Evolutionary conservation across 1,284 basidiomycete genomes (phyloP), one percentile per base, ranked within the genome.

Genomic region (Kalmanozyma brasiliensis): DNA sequence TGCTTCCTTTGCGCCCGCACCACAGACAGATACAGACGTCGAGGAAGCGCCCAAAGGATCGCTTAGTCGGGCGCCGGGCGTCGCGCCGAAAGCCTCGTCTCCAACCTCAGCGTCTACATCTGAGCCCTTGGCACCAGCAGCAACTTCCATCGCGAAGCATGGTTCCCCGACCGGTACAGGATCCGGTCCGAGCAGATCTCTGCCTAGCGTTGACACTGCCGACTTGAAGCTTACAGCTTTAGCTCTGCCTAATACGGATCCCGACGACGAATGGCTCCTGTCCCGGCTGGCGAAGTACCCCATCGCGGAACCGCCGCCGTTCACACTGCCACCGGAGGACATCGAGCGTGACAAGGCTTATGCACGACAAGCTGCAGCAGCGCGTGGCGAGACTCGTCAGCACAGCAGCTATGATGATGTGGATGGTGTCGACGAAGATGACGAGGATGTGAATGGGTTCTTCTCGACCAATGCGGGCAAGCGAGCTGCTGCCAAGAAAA

Each of bases 401-500:
- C 9, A 36, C 16, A 30, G 26, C 43, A 22, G 49, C 14, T 34
- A 56, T 19, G 59, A 45, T 20, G 57, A 52, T 16, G 23, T 48
- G 8, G 52, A 57, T 5, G 61, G 48, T 10, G 70, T 34, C 3
- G 52, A 45, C 3, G 62, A 65, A 9, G 56, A 70, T 3, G 61
- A 72, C 16, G 71, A 71, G 17, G 77, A 79, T 29, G 71, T 77
- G 24, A 74, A 79, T 35, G 75, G 74, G 7, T 76, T 73, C 44
- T 38, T 55, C 8, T 48, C 53, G 10, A 70, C 56, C 0, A 42
- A 20, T 17, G 62, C 61, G 8, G 74, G 74, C 23, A 72, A 49
- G 22, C 49, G 49, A n/a, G n/a, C n/a, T n/a, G 58, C 52, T 5
- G 24, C 47, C 1, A 60, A 35, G 30, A 74, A 62, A 16, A 71